These are phyloP conservation scores for Hansenula sp. DNA, from an alignment of 1,139 yeast genomes.

Conservation along the genomic window DNA sequence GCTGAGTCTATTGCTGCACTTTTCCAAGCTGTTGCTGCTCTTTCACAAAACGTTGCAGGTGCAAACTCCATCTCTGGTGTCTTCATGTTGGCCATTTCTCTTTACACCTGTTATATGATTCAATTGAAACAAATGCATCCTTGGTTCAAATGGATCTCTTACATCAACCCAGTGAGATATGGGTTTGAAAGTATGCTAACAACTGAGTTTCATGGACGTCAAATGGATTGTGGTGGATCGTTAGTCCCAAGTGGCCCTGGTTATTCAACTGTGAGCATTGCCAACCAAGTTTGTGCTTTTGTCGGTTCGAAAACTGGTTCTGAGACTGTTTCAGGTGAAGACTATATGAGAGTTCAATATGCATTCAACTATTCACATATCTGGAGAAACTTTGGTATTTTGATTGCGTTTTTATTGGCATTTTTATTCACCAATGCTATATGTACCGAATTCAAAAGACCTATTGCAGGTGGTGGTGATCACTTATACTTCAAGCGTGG, in stretches of 20 bases:
- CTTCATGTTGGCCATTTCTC: conserved; percentile 40
- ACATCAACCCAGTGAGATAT: conserved; percentile 52
- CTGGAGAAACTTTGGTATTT: conserved; percentile 50
- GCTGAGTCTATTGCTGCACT: conserved; percentile 40
- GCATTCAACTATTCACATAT: conserved; percentile 35
- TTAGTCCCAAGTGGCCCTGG: conserved; percentile 52
- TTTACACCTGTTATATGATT: conserved; percentile 54
- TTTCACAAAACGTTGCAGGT: conserved; percentile 40
- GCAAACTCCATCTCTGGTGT: conserved; percentile 54
- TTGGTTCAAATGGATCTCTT: conserved; percentile 64
- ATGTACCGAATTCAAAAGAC: conserved; percentile 35
- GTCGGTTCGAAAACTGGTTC: conserved; percentile 39
- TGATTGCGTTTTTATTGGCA: conserved; percentile 35
- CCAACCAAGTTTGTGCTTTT: conserved; percentile 47
- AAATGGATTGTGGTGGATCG: conserved; percentile 44
- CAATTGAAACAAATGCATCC: conserved; percentile 59
- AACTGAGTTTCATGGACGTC: conserved; percentile 52
- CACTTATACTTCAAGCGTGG: conserved; percentile 34
- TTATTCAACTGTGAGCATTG: conserved; percentile 35
- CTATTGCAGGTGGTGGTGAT: conserved; percentile 37
- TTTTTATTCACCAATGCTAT: conserved; percentile 33
- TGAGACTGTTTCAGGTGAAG: conserved; percentile 40
- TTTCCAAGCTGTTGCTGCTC: conserved; percentile 48
- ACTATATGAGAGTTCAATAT: conserved; percentile 34
- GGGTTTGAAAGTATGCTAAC: conserved; percentile 54